Evolutionary conservation across 768 basidiomycete genomes (phyloP).

Genomic region (Phlebiopsis flavidoalba): DNA sequence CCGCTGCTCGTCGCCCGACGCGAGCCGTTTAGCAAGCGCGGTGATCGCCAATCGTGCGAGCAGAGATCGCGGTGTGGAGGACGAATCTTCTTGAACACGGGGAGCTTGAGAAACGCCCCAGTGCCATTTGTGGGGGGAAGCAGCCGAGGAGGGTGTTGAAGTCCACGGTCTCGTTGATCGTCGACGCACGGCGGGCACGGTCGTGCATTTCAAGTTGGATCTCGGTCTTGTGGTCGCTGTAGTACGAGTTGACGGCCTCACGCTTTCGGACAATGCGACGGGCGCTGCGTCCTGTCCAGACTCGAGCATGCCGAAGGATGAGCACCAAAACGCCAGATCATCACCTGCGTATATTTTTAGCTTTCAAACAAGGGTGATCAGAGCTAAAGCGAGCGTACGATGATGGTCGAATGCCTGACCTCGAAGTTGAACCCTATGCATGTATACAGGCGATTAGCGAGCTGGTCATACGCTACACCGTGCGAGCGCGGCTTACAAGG

Average conservation of each 20-base stretch:
- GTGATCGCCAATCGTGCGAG: constrained; percentile 4
- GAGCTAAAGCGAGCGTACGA: constrained; percentile 28
- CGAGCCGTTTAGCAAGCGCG: constrained; percentile 10
- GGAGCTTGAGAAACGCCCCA: background rate
- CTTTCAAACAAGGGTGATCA: background rate
- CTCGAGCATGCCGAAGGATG: constrained; percentile 80
- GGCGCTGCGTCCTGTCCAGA: constrained; percentile 62
- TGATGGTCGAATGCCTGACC: constrained; percentile 66
- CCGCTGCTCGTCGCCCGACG: background rate
- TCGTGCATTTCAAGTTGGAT: background rate
- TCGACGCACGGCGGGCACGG: background rate
- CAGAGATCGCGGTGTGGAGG: background rate
- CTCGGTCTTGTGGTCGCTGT: constrained; percentile 22
- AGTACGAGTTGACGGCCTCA: constrained; percentile 53
- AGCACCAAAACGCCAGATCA: constrained; percentile 77
- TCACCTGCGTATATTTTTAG: constrained; percentile 34
- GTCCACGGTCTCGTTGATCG: background rate
- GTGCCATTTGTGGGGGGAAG: constrained; percentile 3
- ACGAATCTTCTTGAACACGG: background rate
- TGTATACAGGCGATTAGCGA: background rate
- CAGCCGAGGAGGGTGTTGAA: background rate
- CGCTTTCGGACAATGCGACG: constrained; percentile 48
- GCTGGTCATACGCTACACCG: background rate
- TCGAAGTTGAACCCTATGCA: constrained; percentile 44
- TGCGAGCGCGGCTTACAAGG: constrained; percentile 46